phyloP scores from a whole-genome alignment of 106 monocot species.

The Hemerocallis citrina region DNA sequence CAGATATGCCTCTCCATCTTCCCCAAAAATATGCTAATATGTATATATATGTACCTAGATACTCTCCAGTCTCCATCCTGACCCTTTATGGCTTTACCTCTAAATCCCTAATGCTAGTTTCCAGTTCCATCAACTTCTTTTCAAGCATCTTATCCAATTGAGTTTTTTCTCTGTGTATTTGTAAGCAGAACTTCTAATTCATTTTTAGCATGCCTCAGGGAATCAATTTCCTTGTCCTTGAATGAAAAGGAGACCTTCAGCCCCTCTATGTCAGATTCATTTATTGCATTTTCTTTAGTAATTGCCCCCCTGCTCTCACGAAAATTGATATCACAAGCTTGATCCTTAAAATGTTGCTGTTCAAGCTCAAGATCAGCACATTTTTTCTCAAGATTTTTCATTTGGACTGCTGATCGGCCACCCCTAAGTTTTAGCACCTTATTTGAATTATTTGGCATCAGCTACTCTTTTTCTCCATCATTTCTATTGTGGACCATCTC shows the following conservation, averaged over 20 bases:
- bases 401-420: conserved; percentile 14
- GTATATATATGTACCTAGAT: too few relatives aligned
- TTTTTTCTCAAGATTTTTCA: conserved; percentile 51
- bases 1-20: too few relatives aligned
- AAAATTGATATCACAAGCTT: conserved; percentile 44
- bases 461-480: too few relatives aligned
- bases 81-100: too few relatives aligned
- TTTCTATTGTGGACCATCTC: too few relatives aligned
- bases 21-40: too few relatives aligned
- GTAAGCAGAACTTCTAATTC: conserved; percentile 33
- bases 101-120: too few relatives aligned
- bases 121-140: too few relatives aligned
- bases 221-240: conserved; percentile 51
- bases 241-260: conserved; percentile 15
- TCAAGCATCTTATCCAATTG: too few relatives aligned
- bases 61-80: too few relatives aligned
- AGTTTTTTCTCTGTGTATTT: conserved; percentile 37
- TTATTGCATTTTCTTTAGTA: conserved; percentile 4
- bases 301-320: conserved; percentile 15
- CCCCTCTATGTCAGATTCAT: conserved; percentile 17
- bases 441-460: too few relatives aligned
- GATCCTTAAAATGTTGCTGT: conserved; percentile 49
- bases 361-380: conserved; percentile 67
- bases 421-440: too few relatives aligned
- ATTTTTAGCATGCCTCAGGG: conserved; percentile 20